Base-by-base conservation (phyloP, 495 filamentous ascomycete species). In the Penicillium maclennaniae region DNA sequence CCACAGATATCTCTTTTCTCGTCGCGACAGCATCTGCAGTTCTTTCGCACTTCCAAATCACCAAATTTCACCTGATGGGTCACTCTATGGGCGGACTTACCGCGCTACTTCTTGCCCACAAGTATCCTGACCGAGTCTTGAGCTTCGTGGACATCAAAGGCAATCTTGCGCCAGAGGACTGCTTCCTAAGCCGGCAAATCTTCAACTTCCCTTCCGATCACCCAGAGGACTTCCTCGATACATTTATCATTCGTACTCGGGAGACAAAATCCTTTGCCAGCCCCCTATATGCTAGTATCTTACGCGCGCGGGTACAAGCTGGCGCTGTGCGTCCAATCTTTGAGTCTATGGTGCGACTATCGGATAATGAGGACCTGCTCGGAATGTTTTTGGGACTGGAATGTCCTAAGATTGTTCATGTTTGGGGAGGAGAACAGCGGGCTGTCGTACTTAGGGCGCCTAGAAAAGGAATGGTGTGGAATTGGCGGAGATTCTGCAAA, bases 111-210 rank as follows among this genome's bases (percentile, higher is more conserved):
- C 57, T 65, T 12, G 63, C 63, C 9, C 45, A 56, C 12, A 34
- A 42, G 0, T 20, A 56, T 16, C 61, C 61, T 1, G 38, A 48
- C 14, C 53, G 49, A 0, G 53, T 65, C 14, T 51, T 67, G 20
- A 69, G 63, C 55, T 69, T 69, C 45, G 41, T 69, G n/a, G 39
- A 69, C 25, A 69, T 65, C 51, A 62, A 69, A 36, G 63, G 63
- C 42, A 67, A 67, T 20, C 58, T 69, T 17, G 63, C 61, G 3
- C 61, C 66, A 5, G 66, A 69, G 28, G 63, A 69, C 49, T 69
- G 61, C 45, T 65, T 67, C 52, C 55, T 69, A 20, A 67, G 61
- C 34, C 59, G 63, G 5, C 63, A 69, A 39, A 65, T 63, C 39
- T 63, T 65, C 47, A 52, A 20, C 1, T 64, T 62, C 38, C 53